Percentiles rank a stretch among this genome's conserved stretches.
Conservation (phyloP, 2,329 filamentous ascomycete species). For the Xylariaceae sp. region DNA sequence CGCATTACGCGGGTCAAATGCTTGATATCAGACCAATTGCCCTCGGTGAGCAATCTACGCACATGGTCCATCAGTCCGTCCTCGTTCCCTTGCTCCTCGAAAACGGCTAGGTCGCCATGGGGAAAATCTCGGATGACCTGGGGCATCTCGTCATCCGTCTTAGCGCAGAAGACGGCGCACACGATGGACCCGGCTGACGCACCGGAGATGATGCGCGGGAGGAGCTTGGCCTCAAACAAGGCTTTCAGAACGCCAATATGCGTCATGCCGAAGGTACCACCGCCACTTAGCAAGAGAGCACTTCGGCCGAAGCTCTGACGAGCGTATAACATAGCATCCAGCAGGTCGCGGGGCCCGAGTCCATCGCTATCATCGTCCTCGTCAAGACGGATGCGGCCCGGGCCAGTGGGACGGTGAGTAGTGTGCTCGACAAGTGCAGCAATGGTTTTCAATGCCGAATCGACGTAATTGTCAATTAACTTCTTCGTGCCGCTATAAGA, state of each 20-base stretch:
- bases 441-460: slow-evolving; percentile 70
- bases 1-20: slow-evolving; percentile 79
- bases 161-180: slow-evolving; percentile 70
- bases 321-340: slow-evolving; percentile 65
- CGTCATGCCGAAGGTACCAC: slow-evolving; percentile 86
- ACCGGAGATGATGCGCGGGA: slow-evolving; percentile 82
- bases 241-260: slow-evolving; percentile 84
- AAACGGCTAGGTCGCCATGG: slow-evolving; percentile 74
- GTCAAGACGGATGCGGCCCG: slow-evolving; percentile 33
- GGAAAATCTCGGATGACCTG: slow-evolving; percentile 63
- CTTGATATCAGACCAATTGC: slow-evolving; percentile 77
- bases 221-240: slow-evolving; percentile 65
- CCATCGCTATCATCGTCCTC: slow-evolving; percentile 29
- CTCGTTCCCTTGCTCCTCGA: slow-evolving; percentile 55
- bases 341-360: slow-evolving; percentile 52
- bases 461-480: slow-evolving; percentile 81
- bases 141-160: slow-evolving; percentile 73
- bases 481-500: slow-evolving; percentile 81
- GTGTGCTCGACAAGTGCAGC: slow-evolving; percentile 61
- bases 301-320: slow-evolving; percentile 81
- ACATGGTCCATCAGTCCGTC: slow-evolving; percentile 64
- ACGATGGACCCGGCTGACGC: slow-evolving; percentile 86
- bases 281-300: slow-evolving; percentile 75
- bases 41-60: slow-evolving; percentile 70
- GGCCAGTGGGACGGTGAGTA: slow-evolving; percentile 34